A percentile compares a stretch with the other conserved stretches of the same genome.
phyloP scores from a whole-genome alignment of 768 basidiomycete species.

The Collybiopsis luxurians region DNA sequence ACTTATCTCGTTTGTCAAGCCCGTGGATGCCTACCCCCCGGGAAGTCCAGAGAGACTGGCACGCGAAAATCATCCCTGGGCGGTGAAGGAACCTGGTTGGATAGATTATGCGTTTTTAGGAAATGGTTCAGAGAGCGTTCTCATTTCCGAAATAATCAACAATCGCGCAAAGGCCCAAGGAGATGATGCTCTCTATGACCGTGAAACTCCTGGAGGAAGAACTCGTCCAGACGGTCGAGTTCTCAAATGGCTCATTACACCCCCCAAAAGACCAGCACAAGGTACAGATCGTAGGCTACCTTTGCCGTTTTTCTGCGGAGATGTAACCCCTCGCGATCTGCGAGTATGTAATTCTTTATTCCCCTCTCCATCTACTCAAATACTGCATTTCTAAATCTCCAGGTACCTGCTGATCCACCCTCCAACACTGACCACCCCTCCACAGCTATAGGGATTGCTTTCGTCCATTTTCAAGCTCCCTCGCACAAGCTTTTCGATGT shows the following conservation, averaged over 20 bases:
- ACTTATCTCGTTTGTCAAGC: conserved; percentile 63
- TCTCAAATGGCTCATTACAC: conserved; percentile 57
- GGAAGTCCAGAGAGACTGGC: conserved; percentile 39
- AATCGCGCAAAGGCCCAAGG: conserved; percentile 39
- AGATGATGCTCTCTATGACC: conserved; percentile 37
- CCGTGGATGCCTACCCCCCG: conserved; percentile 50
- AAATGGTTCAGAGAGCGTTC: conserved; percentile 34
- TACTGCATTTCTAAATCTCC: neutral
- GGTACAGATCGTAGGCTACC: conserved; percentile 21
- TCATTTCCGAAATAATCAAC: conserved; percentile 56
- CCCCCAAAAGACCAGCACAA: conserved; percentile 23
- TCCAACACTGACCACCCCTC: conserved; percentile 51
- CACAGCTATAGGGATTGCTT: conserved; percentile 45
- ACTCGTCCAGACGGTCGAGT: conserved; percentile 50
- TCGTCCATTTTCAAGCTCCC: conserved; percentile 42
- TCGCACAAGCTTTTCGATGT: conserved; percentile 24
- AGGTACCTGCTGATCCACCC: conserved; percentile 51
- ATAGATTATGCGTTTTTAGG: conserved; percentile 67
- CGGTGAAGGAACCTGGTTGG: conserved; percentile 55
- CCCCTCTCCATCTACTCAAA: neutral
- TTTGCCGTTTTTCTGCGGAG: conserved; percentile 74
- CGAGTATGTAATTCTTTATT: conserved; percentile 41
- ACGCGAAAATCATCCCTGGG: conserved; percentile 54
- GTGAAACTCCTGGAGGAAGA: conserved; percentile 53
- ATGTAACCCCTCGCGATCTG: conserved; percentile 57